Conservation (phyloP, 75 land plant genomes). For the Pseudotsuga menziesii region DNA sequence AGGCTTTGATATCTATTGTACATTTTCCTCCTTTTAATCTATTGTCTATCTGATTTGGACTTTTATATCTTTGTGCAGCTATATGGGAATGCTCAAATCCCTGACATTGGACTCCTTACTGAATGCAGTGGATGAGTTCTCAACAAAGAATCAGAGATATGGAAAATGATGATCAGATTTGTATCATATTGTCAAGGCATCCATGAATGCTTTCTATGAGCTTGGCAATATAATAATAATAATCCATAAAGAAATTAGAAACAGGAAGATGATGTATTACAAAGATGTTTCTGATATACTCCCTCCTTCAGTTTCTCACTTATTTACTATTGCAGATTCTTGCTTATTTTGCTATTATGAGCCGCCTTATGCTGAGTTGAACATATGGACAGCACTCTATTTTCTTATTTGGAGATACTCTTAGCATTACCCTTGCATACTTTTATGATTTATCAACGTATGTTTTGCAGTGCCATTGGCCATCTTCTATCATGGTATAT, state of each 20-base stretch:
- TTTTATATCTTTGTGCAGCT: constrained; percentile 4
- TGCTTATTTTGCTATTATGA: too few relatives aligned
- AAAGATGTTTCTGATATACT: too few relatives aligned
- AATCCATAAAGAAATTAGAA: not conserved
- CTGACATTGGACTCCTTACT: constrained; percentile 6
- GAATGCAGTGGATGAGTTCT: constrained; percentile 4
- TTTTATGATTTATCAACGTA: too few relatives aligned
- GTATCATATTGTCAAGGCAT: not conserved
- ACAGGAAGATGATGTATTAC: not conserved
- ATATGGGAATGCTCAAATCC: constrained; percentile 11
- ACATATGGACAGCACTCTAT: too few relatives aligned
- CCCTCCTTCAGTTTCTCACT: too few relatives aligned
- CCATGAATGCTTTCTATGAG: not conserved
- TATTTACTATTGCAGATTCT: too few relatives aligned
- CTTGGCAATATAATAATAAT: too few relatives aligned
- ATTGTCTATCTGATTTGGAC: not conserved
- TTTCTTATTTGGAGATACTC: too few relatives aligned
- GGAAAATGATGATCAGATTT: not conserved
- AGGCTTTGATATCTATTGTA: not conserved
- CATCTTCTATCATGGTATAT: too few relatives aligned
- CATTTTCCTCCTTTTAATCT: not conserved
- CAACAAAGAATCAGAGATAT: constrained; percentile 10
- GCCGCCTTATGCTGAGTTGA: too few relatives aligned
- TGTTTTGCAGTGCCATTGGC: too few relatives aligned
- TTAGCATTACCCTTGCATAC: too few relatives aligned